A percentile compares a stretch with the other conserved stretches of the same genome.
These are phyloP conservation scores for Kwoniella pini DNA, from an alignment of 768 basidiomycete genomes.

Conservation along the genomic window DNA sequence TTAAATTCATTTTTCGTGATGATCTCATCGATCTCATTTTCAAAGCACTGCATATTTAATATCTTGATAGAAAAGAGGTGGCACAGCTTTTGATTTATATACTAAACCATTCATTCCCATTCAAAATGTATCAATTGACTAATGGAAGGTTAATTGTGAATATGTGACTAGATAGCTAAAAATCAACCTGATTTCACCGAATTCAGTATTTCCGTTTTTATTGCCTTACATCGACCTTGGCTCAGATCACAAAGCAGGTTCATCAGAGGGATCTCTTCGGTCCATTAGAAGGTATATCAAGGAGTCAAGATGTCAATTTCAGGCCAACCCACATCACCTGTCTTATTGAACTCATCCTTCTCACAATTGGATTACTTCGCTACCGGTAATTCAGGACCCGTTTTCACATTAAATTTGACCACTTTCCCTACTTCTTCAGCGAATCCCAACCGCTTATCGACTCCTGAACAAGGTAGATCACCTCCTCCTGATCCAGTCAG, in stretches of 20 bases:
- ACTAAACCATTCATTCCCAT: too few species aligned
- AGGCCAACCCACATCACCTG: constrained; percentile 22
- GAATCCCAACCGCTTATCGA: constrained; percentile 11
- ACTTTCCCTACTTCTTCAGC: constrained; percentile 6
- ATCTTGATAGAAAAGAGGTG: too few species aligned
- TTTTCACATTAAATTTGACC: constrained; percentile 9
- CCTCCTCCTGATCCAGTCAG: background rate
- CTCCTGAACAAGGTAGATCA: constrained; percentile 10
- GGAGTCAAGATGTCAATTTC: constrained; percentile 5
- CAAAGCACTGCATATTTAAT: background rate
- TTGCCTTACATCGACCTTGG: too few species aligned
- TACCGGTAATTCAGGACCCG: constrained; percentile 8
- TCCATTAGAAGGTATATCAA: background rate
- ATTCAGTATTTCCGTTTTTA: too few species aligned
- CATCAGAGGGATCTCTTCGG: background rate
- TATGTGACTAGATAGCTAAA: too few species aligned
- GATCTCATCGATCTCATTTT: background rate
- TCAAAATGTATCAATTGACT: too few species aligned
- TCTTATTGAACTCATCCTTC: constrained; percentile 34
- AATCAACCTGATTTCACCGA: too few species aligned
- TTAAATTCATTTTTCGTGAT: background rate
- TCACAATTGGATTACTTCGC: constrained; percentile 32
- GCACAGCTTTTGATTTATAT: too few species aligned
- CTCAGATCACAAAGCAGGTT: too few species aligned
- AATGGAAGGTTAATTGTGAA: too few species aligned